Evolutionary conservation across 2,329 filamentous ascomycete species (phyloP).

Genomic region (Polytolypa hystricis): DNA sequence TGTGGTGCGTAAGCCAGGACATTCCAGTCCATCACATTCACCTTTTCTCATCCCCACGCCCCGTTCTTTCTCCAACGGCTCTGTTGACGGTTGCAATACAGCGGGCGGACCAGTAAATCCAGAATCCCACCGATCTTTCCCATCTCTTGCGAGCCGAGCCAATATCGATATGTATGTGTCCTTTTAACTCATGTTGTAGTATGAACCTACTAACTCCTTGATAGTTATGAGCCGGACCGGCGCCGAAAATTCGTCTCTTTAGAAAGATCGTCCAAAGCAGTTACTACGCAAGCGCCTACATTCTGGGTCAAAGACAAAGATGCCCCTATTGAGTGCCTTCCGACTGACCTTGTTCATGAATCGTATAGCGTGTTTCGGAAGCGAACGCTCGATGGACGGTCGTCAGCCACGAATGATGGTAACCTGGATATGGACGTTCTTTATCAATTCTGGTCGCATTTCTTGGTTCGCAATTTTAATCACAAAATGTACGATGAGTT

Average conservation of each 20-base stretch:
- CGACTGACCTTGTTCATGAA: constrained; percentile 36
- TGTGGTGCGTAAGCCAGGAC: constrained; percentile 38
- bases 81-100: constrained; percentile 43
- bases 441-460: constrained; percentile 66
- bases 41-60: constrained; percentile 31
- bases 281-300: constrained; percentile 15
- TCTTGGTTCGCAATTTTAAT: constrained; percentile 64
- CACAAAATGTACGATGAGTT: constrained; percentile 66
- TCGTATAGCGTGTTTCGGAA: constrained; percentile 38
- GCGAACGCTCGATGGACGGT: constrained; percentile 41
- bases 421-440: constrained; percentile 46
- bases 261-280: constrained; percentile 2
- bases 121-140: constrained; percentile 27
- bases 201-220: no score
- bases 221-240: neutral
- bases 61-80: constrained; percentile 46
- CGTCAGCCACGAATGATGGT: constrained; percentile 28
- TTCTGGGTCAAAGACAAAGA: constrained; percentile 43
- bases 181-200: no score
- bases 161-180: constrained; percentile 26
- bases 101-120: constrained; percentile 36
- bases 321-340: constrained; percentile 31
- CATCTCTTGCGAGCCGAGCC: constrained; percentile 26
- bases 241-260: constrained; percentile 1
- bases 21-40: constrained; percentile 21